Conservation (phyloP, 257 asterid genomes). For the Anisodus tanguticus region DNA sequence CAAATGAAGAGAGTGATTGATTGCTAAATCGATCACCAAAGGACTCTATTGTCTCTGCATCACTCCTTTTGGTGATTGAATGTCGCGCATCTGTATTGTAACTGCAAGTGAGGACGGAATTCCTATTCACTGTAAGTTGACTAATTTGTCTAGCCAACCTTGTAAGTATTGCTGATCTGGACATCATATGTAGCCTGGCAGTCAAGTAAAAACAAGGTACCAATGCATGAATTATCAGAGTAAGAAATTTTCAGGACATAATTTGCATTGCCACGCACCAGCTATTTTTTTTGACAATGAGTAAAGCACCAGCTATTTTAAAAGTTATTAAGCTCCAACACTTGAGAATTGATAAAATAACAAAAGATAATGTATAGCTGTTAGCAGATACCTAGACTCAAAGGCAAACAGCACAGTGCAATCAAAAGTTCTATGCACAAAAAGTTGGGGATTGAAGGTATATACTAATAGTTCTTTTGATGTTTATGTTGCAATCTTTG, state of each 20-base stretch:
- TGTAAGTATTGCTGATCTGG: conserved; percentile 41
- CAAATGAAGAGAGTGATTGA: conserved; percentile 33
- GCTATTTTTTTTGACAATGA: background rate
- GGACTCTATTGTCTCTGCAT: conserved; percentile 32
- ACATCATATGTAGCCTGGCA: conserved; percentile 40
- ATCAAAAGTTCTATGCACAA: background rate
- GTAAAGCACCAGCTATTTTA: background rate
- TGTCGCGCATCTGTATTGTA: conserved; percentile 41
- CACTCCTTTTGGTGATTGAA: conserved; percentile 36
- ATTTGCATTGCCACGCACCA: background rate
- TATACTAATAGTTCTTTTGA: background rate
- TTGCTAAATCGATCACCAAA: conserved; percentile 23
- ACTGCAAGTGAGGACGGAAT: conserved; percentile 40
- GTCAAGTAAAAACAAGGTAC: conserved; percentile 11
- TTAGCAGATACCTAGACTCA: background rate
- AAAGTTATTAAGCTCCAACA: conserved; percentile 15
- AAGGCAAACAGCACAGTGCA: background rate
- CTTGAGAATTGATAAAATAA: background rate
- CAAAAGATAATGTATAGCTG: background rate
- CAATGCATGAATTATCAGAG: background rate
- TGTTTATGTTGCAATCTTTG: background rate
- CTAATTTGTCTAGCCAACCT: conserved; percentile 48
- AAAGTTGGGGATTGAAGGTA: background rate
- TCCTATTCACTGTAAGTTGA: conserved; percentile 41
- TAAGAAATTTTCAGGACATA: background rate